phyloP scores from a whole-genome alignment of 2,329 filamentous ascomycete species.

The Mariannaea sp. region DNA sequence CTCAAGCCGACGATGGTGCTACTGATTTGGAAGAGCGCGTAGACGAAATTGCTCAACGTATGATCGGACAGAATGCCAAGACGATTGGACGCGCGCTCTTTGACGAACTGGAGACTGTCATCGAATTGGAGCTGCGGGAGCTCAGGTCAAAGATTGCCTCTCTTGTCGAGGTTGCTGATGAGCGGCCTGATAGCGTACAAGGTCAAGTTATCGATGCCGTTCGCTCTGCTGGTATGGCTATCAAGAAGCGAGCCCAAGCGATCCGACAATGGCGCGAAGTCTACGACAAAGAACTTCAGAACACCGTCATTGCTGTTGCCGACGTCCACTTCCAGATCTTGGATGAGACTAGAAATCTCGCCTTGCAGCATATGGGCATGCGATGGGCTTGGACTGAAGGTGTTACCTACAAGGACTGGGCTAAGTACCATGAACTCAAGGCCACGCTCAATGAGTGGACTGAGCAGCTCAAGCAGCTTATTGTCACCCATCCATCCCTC shows the following conservation, averaged over 20 bases:
- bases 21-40: conserved; percentile 73
- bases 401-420: conserved; percentile 96
- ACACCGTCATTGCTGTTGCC: conserved; percentile 72
- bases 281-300: conserved; percentile 72
- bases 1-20: conserved; percentile 81
- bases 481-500: conserved; percentile 74
- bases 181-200: conserved; percentile 48
- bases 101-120: conserved; percentile 68
- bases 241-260: conserved; percentile 78
- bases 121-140: conserved; percentile 64
- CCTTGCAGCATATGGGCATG: conserved; percentile 90
- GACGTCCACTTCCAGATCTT: conserved; percentile 82
- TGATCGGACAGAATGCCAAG: conserved; percentile 68
- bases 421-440: conserved; percentile 89
- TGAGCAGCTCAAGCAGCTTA: conserved; percentile 76
- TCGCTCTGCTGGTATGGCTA: conserved; percentile 69
- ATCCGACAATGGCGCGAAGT: conserved; percentile 76
- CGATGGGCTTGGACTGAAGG: conserved; percentile 95
- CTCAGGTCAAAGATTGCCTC: conserved; percentile 71
- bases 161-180: conserved; percentile 61
- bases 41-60: conserved; percentile 59
- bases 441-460: conserved; percentile 84
- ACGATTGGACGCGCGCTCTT: conserved; percentile 70
- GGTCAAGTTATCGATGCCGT: conserved; percentile 56
- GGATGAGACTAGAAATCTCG: conserved; percentile 79